Percentiles rank a stretch among this genome's conserved stretches.
These are phyloP conservation scores for Amorphotheca resinae DNA, from an alignment of 495 filamentous ascomycete genomes.

Conservation along the genomic window DNA sequence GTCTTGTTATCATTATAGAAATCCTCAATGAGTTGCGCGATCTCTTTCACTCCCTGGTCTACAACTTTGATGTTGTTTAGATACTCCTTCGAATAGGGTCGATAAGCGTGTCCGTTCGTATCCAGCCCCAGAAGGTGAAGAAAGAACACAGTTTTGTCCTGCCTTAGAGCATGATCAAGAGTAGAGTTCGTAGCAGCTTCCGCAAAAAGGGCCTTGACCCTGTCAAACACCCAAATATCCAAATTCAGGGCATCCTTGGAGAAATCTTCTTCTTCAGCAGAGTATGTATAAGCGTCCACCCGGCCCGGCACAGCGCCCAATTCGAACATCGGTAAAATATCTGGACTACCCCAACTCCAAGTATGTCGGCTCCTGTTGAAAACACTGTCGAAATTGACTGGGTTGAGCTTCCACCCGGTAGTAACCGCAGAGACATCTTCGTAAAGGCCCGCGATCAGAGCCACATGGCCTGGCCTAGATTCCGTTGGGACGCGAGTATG, in stretches of 20 bases:
- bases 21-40: constrained; percentile 67
- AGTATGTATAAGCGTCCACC: constrained; percentile 76
- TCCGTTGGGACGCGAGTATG: constrained; percentile 97
- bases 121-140: constrained; percentile 93
- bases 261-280: constrained; percentile 79
- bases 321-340: constrained; percentile 96
- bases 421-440: constrained; percentile 97
- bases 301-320: constrained; percentile 79
- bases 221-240: constrained; percentile 94
- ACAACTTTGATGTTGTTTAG: constrained; percentile 90
- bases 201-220: constrained; percentile 74
- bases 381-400: constrained; percentile 96
- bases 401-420: constrained; percentile 97
- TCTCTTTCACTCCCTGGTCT: constrained; percentile 74
- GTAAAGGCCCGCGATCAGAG: constrained; percentile 92
- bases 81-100: constrained; percentile 94
- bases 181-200: constrained; percentile 65
- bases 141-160: constrained; percentile 92
- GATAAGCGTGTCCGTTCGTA: constrained; percentile 75
- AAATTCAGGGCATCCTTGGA: constrained; percentile 66
- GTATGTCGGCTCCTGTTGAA: constrained; percentile 96
- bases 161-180: constrained; percentile 56
- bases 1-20: constrained; percentile 92
- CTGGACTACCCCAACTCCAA: constrained; percentile 98
- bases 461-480: constrained; percentile 93